Evolutionary conservation across 495 filamentous ascomycete species (phyloP).

Genomic region (Penicillium alfredii): DNA sequence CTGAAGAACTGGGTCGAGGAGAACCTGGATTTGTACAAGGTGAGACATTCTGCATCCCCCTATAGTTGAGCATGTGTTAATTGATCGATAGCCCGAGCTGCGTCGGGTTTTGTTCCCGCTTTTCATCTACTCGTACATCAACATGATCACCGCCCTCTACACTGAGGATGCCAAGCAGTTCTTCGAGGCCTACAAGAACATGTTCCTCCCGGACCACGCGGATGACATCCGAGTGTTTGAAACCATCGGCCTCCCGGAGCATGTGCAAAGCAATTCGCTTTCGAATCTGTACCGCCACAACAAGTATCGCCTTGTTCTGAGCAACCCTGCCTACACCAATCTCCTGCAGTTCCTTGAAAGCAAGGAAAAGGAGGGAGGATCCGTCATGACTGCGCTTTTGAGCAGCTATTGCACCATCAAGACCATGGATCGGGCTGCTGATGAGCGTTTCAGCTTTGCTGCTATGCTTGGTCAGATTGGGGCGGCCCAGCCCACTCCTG

Average conservation of each 20-base stretch:
- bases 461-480: conserved; percentile 62
- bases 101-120: conserved; percentile 81
- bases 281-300: conserved; percentile 73
- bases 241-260: conserved; percentile 65
- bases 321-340: conserved; percentile 67
- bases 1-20: conserved; percentile 79
- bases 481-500: conserved; percentile 60
- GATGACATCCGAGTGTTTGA: conserved; percentile 68
- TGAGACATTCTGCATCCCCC: conserved; percentile 21
- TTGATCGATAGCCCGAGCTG: conserved; percentile 64
- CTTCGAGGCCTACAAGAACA: conserved; percentile 56
- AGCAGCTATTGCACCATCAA: conserved; percentile 68
- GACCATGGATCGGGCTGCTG: conserved; percentile 65
- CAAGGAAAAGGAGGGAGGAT: conserved; percentile 71
- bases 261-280: conserved; percentile 63
- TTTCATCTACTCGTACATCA: conserved; percentile 87
- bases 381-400: conserved; percentile 66
- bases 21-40: conserved; percentile 89
- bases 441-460: conserved; percentile 74
- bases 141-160: conserved; percentile 70
- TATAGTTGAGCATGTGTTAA: conserved; percentile 27
- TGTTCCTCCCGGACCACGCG: conserved; percentile 67
- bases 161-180: conserved; percentile 64
- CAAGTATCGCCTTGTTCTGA: conserved; percentile 83
- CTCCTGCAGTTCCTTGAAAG: conserved; percentile 84